Evolutionary conservation across 2,329 filamentous ascomycete species (phyloP).

Genomic region (Neonectria ditissima): DNA sequence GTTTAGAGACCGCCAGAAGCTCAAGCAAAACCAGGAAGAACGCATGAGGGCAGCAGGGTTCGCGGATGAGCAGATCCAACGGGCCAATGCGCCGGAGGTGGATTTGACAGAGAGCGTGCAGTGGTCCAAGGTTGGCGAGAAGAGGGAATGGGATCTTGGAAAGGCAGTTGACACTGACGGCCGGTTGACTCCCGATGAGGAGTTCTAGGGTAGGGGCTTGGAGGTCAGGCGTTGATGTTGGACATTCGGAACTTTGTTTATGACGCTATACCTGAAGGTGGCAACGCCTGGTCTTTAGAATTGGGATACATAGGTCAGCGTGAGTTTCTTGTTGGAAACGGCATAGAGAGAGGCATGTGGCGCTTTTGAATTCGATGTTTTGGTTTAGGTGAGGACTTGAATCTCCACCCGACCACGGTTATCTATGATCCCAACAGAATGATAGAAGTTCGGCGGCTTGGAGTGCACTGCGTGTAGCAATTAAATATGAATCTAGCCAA

Average conservation of each 20-base stretch:
- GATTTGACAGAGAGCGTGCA: conserved; percentile 73
- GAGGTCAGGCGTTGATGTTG: neutral
- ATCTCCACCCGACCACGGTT: neutral
- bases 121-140: conserved; percentile 78
- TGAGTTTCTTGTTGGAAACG: neutral
- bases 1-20: conserved; percentile 81
- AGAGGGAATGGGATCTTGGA: conserved; percentile 70
- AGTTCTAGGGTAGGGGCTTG: conserved; percentile 11
- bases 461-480: neutral
- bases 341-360: neutral
- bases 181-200: conserved; percentile 24
- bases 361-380: neutral
- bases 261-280: neutral
- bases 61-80: conserved; percentile 76
- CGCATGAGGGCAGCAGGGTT: conserved; percentile 83
- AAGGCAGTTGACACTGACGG: conserved; percentile 52
- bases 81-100: conserved; percentile 68
- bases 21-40: conserved; percentile 80
- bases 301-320: neutral
- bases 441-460: neutral
- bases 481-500: neutral
- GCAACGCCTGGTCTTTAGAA: neutral
- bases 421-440: neutral
- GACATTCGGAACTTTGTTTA: neutral
- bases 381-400: neutral